Conservation (phyloP, 2,329 filamentous ascomycete genomes). For the Metarhizium guizhouense region DNA sequence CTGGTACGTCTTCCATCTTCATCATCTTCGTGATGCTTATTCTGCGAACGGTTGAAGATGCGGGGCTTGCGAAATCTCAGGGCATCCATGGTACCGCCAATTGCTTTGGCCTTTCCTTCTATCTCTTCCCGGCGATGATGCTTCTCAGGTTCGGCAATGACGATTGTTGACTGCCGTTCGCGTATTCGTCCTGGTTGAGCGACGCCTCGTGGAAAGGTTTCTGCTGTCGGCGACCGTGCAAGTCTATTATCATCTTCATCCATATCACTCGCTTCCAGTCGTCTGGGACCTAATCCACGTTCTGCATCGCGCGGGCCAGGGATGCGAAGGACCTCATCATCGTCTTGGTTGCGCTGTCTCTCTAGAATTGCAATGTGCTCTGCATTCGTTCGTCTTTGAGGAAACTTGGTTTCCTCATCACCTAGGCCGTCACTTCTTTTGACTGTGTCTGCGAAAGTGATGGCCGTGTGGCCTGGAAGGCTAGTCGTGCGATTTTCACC, state of each 20-base stretch:
- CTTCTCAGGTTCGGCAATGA: slow-evolving; percentile 54
- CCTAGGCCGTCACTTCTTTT: slow-evolving; percentile 48
- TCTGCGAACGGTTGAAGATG: slow-evolving; percentile 27
- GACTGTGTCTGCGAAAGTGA: slow-evolving; percentile 62
- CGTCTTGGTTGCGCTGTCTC: slow-evolving; percentile 69
- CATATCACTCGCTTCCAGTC: slow-evolving; percentile 33
- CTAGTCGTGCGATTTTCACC: neutral
- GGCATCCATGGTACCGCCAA: slow-evolving; percentile 28
- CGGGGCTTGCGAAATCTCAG: slow-evolving; percentile 37
- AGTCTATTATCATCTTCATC: slow-evolving; percentile 24
- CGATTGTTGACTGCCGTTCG: slow-evolving; percentile 47
- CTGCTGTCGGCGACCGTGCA: slow-evolving; percentile 15
- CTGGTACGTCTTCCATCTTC: slow-evolving; percentile 16
- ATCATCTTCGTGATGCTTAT: slow-evolving; percentile 28
- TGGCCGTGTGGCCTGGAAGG: slow-evolving; percentile 24
- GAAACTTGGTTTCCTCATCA: slow-evolving; percentile 35
- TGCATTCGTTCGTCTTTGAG: slow-evolving; percentile 50
- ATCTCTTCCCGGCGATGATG: slow-evolving; percentile 25
- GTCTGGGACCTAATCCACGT: slow-evolving; percentile 61
- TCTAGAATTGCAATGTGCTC: slow-evolving; percentile 85
- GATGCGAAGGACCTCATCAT: slow-evolving; percentile 70
- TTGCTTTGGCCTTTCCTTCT: slow-evolving; percentile 32
- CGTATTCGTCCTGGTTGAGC: slow-evolving; percentile 15
- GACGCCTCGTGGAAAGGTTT: slow-evolving; percentile 14
- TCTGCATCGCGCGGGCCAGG: slow-evolving; percentile 89